A percentile compares a stretch with the other conserved stretches of the same genome.
These are phyloP conservation scores for Spergularia marina DNA, from an alignment of 148 eudicot species.

Conservation along the genomic window DNA sequence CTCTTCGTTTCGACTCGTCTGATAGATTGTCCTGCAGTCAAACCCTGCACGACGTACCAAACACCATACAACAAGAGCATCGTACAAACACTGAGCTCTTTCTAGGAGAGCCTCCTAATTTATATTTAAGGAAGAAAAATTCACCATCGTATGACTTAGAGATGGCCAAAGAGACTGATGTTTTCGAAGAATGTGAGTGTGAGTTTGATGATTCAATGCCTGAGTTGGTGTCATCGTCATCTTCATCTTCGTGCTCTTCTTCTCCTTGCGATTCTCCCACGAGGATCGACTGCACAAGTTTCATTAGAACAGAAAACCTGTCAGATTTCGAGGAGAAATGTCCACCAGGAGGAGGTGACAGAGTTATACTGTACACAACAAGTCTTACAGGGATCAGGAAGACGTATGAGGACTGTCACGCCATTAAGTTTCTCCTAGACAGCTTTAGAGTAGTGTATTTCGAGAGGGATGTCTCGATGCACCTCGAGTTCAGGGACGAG, in stretches of 20 bases:
- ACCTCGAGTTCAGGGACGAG: constrained; percentile 55
- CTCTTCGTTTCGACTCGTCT: neutral
- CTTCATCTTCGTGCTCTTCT: neutral
- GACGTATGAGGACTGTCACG: constrained; percentile 61
- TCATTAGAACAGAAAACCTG: neutral
- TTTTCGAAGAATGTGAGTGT: constrained; percentile 31
- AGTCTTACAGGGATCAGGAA: constrained; percentile 65
- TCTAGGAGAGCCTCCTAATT: neutral
- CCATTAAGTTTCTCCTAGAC: constrained; percentile 48
- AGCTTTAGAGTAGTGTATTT: constrained; percentile 42
- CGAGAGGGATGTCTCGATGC: constrained; percentile 73
- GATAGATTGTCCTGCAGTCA: constrained; percentile 11
- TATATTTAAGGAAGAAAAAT: neutral
- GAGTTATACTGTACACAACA: constrained; percentile 64
- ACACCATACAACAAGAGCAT: neutral
- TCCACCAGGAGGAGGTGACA: constrained; percentile 56
- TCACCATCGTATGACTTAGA: neutral
- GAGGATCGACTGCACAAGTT: neutral
- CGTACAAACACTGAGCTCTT: constrained; percentile 2
- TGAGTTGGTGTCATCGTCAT: constrained; percentile 22
- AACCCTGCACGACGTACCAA: constrained; percentile 8
- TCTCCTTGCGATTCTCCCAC: constrained; percentile 16
- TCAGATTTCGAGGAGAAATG: constrained; percentile 47
- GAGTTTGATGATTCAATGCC: constrained; percentile 28
- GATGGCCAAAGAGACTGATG: constrained; percentile 14